A percentile compares a stretch with the other conserved stretches of the same genome.
phyloP scores from a whole-genome alignment of 306 rosid genomes.

The Ammopiptanthus mongolicus region DNA sequence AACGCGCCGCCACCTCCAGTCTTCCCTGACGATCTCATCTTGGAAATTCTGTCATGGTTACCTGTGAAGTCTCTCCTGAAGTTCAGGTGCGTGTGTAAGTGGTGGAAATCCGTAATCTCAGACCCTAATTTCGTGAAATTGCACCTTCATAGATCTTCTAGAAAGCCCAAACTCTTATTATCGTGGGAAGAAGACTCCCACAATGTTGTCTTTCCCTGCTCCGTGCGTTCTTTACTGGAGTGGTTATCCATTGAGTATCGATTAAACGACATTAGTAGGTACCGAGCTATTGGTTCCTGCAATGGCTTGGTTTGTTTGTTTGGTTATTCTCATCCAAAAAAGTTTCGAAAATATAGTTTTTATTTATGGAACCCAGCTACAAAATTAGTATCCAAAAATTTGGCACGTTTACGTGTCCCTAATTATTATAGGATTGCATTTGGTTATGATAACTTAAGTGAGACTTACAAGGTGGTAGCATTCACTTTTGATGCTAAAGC shows the following conservation, averaged over 20 bases:
- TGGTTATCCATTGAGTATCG: too few species aligned
- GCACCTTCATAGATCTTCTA: neutral
- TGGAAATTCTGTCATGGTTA: neutral
- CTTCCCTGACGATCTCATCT: neutral
- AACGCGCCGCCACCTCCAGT: neutral
- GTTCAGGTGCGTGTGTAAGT: neutral
- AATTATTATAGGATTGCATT: neutral
- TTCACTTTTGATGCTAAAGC: neutral
- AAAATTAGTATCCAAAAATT: neutral
- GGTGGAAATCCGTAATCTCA: neutral
- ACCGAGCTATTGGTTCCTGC: neutral
- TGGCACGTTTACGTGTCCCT: neutral
- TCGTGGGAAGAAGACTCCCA: too few species aligned
- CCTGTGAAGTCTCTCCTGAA: neutral
- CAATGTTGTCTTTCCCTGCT: neutral
- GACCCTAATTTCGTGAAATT: neutral
- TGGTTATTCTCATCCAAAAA: fast-evolving
- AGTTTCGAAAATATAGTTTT: neutral
- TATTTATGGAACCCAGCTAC: neutral
- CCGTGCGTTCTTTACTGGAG: neutral
- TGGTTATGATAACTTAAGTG: neutral
- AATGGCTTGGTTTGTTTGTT: neutral
- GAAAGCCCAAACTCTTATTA: neutral
- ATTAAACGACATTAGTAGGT: too few species aligned
- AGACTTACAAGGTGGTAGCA: neutral